Percentiles rank a stretch among this genome's conserved stretches.
phyloP scores from a whole-genome alignment of 2,329 filamentous ascomycete species.

The Aspergillus fischeri region DNA sequence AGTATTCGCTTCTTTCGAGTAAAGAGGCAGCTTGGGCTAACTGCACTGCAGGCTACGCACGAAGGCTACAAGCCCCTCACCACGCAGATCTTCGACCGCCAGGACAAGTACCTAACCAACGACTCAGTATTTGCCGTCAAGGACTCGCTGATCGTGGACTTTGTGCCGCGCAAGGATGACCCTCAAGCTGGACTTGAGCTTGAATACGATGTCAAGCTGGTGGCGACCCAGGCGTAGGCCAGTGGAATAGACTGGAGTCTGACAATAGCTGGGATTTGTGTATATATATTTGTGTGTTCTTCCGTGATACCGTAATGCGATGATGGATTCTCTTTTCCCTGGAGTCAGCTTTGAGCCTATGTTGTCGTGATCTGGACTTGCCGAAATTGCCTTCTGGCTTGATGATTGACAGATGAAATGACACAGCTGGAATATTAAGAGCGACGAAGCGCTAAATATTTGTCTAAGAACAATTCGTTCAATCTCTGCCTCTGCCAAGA shows the following conservation, averaged over 20 bases:
- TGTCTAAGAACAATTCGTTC: neutral
- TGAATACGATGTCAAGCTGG: slow-evolving; percentile 49
- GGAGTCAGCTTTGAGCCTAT: too few species aligned
- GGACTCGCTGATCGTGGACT: slow-evolving; percentile 56
- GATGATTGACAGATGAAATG: neutral
- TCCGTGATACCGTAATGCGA: slow-evolving; percentile 1
- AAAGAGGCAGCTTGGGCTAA: neutral
- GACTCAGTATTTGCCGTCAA: slow-evolving; percentile 60
- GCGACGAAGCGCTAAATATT: neutral
- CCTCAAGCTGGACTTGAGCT: slow-evolving; percentile 52
- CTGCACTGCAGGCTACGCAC: slow-evolving; percentile 44
- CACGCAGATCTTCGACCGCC: slow-evolving; percentile 72
- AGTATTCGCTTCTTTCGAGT: slow-evolving; percentile 16
- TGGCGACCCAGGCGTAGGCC: slow-evolving; percentile 13
- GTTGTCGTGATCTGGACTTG: neutral
- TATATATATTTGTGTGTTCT: neutral
- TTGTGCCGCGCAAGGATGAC: slow-evolving; percentile 49
- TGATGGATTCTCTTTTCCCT: neutral
- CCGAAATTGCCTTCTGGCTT: neutral
- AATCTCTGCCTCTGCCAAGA: neutral
- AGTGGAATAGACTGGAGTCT: neutral
- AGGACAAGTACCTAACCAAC: slow-evolving; percentile 58
- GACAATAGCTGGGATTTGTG: neutral
- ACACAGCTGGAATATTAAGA: too few species aligned
- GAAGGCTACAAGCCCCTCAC: slow-evolving; percentile 64